phyloP scores from a whole-genome alignment of 2,329 filamentous ascomycete species.

The Cordyceps fumosorosea region DNA sequence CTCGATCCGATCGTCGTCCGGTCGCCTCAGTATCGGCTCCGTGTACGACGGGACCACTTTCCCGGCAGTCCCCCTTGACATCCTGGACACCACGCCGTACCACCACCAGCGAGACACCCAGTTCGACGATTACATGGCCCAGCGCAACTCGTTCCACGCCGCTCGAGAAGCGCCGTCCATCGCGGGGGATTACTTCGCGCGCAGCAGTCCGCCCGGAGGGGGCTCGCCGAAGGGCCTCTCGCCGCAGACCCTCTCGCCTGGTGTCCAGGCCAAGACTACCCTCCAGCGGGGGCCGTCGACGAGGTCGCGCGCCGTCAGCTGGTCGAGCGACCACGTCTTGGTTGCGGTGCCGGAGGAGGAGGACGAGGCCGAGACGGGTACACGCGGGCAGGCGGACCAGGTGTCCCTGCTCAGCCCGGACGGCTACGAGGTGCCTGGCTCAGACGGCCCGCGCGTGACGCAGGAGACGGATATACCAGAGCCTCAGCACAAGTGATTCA shows the following conservation, averaged over 20 bases:
- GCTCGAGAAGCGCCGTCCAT: conserved; percentile 16
- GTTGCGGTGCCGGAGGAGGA: conserved; percentile 35
- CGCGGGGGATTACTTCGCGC: not conserved
- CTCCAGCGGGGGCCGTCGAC: conserved; percentile 22
- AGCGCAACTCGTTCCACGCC: conserved; percentile 22
- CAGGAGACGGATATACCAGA: conserved; percentile 24
- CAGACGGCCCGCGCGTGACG: conserved; percentile 16
- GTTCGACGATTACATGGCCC: conserved; percentile 39
- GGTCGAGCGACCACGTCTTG: conserved; percentile 30
- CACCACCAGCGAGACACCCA: conserved; percentile 40
- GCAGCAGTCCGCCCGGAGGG: not conserved
- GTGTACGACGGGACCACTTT: conserved; percentile 6
- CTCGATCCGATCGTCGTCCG: conserved; percentile 18
- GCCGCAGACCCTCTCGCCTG: conserved; percentile 21
- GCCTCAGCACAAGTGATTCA: conserved; percentile 15
- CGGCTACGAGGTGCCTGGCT: conserved; percentile 19
- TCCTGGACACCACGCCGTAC: conserved; percentile 27
- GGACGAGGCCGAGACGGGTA: conserved; percentile 11
- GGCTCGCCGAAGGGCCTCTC: not conserved
- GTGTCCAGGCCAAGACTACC: conserved; percentile 8
- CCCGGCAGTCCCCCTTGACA: conserved; percentile 14
- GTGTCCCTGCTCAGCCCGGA: conserved; percentile 24
- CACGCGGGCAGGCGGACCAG: conserved; percentile 19
- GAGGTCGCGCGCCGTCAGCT: conserved; percentile 27
- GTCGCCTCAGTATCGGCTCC: conserved; percentile 25